Conservation (phyloP, 805 yeast species). For the Maudiozyma pseudohumilis region DNA sequence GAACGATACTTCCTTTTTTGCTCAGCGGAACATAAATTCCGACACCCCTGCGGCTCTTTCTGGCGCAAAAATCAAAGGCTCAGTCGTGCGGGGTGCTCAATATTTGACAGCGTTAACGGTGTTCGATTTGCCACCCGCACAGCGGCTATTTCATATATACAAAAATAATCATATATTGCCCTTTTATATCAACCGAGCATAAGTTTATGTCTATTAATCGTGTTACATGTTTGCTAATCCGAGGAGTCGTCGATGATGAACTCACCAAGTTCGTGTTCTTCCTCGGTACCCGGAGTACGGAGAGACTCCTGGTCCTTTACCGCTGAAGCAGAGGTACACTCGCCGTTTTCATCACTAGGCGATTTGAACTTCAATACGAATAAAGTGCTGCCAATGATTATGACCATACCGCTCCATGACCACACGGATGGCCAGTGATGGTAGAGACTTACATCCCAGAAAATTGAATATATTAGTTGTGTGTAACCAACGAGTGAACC, state of each 20-base stretch:
- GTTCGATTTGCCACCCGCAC: too few relatives aligned
- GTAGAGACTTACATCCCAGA: slow-evolving; percentile 68
- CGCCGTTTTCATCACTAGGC: not conserved
- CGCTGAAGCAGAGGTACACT: not conserved
- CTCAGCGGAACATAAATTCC: too few relatives aligned
- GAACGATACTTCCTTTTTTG: too few relatives aligned
- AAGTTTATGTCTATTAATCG: too few relatives aligned
- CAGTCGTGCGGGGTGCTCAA: too few relatives aligned
- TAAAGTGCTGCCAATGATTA: slow-evolving; percentile 59
- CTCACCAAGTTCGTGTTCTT: not conserved
- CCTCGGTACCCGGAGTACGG: not conserved
- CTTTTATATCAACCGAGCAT: too few relatives aligned
- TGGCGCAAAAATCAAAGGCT: too few relatives aligned
- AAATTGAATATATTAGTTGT: slow-evolving; percentile 65
- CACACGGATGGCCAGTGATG: slow-evolving; percentile 60
- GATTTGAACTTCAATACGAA: slow-evolving; percentile 48
- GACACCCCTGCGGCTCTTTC: too few relatives aligned
- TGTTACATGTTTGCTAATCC: too few relatives aligned
- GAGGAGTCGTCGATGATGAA: slow-evolving; percentile 1
- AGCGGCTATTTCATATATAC: too few relatives aligned
- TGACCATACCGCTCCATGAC: slow-evolving; percentile 57
- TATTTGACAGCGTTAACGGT: too few relatives aligned
- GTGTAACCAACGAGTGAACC: slow-evolving; percentile 69
- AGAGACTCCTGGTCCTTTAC: not conserved
- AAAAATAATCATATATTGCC: too few relatives aligned